phyloP scores from a whole-genome alignment of 1,284 basidiomycete genomes.

The Abortiporus biennis region DNA sequence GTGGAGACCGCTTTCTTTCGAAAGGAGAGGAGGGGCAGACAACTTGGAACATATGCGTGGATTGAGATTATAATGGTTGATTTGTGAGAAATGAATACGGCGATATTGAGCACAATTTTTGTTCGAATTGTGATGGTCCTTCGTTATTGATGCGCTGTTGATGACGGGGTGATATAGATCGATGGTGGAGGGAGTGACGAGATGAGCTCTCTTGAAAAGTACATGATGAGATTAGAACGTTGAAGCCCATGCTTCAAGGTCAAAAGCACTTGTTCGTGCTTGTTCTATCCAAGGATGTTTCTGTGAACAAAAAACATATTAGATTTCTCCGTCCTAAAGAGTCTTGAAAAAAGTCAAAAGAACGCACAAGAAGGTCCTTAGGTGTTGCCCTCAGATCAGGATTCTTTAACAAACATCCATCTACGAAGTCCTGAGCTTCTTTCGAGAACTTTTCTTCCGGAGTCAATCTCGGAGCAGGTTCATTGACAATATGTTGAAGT shows the following conservation, averaged over 20 bases:
- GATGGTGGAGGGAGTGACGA: neutral
- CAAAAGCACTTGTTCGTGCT: conserved; percentile 41
- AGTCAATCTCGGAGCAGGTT: conserved; percentile 81
- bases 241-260: conserved; percentile 60
- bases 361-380: conserved; percentile 72
- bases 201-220: neutral
- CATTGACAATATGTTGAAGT: conserved; percentile 96
- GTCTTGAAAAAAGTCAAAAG: neutral
- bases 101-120: too few relatives aligned
- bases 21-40: too few relatives aligned
- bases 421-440: conserved; percentile 74
- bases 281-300: conserved; percentile 54
- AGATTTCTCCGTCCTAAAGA: conserved; percentile 8
- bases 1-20: too few relatives aligned
- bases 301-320: conserved; percentile 24
- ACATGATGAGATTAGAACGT: conserved; percentile 39
- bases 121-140: too few relatives aligned
- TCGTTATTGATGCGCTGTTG: too few relatives aligned
- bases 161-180: too few relatives aligned
- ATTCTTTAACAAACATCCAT: conserved; percentile 82
- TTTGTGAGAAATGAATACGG: too few relatives aligned
- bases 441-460: conserved; percentile 64
- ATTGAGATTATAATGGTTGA: too few relatives aligned
- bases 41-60: too few relatives aligned
- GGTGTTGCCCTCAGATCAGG: conserved; percentile 73